Percentiles rank a stretch among this genome's conserved stretches.
phyloP scores from a whole-genome alignment of 148 eudicot genomes.

The Limonium bicolor region DNA sequence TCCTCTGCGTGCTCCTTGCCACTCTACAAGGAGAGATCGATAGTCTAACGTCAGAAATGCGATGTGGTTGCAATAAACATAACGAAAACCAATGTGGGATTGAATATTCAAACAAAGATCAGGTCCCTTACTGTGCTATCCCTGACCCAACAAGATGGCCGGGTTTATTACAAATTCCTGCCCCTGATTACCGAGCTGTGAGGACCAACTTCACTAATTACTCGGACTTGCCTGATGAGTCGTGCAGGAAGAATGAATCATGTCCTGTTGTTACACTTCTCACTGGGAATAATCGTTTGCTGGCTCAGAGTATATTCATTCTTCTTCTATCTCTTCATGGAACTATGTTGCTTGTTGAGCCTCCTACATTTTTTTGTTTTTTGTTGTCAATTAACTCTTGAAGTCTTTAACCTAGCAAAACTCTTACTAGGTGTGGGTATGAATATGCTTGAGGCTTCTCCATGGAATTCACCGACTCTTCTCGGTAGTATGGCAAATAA shows the following conservation, averaged over 20 bases:
- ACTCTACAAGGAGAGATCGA: slow-evolving; percentile 35
- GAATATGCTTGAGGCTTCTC: slow-evolving; percentile 27
- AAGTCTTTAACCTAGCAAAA: neutral
- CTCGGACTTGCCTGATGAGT: slow-evolving; percentile 42
- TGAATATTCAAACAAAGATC: slow-evolving; percentile 47
- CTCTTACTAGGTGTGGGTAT: slow-evolving; percentile 32
- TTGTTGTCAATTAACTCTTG: neutral
- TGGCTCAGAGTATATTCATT: slow-evolving; percentile 42
- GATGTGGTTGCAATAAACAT: slow-evolving; percentile 57
- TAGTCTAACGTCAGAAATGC: slow-evolving; percentile 26
- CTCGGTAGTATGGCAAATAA: slow-evolving; percentile 29
- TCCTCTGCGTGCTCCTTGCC: slow-evolving; percentile 50
- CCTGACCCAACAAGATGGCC: slow-evolving; percentile 72
- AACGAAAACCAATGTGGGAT: slow-evolving; percentile 53
- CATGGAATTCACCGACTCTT: slow-evolving; percentile 30
- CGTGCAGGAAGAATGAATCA: slow-evolving; percentile 55
- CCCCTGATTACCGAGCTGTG: slow-evolving; percentile 48
- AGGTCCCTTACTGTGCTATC: slow-evolving; percentile 37
- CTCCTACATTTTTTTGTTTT: neutral
- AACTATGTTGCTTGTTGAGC: slow-evolving; percentile 5
- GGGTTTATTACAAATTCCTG: slow-evolving; percentile 61
- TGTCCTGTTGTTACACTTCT: slow-evolving; percentile 58
- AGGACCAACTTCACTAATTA: slow-evolving; percentile 24
- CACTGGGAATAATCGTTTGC: slow-evolving; percentile 60
- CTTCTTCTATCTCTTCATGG: neutral